Percentiles rank a stretch among this genome's conserved stretches.
Evolutionary conservation across 495 filamentous ascomycete species (phyloP).

Genomic region (Aspergillus asperescens): DNA sequence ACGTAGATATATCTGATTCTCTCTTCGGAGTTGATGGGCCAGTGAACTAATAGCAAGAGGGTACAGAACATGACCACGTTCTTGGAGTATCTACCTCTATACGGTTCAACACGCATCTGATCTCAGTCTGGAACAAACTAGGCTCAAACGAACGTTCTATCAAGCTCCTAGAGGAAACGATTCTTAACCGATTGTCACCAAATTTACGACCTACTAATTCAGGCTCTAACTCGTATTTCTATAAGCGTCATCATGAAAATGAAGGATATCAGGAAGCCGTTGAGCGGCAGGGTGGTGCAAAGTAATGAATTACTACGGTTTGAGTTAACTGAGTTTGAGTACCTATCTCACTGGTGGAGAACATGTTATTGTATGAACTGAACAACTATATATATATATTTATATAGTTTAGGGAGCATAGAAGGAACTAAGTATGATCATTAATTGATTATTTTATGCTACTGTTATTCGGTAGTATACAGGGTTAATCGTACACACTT

Average conservation of each 20-base stretch:
- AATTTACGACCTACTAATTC: conserved; percentile 56
- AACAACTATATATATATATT: not conserved
- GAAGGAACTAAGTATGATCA: not conserved
- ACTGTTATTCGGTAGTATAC: not conserved
- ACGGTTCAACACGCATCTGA: conserved; percentile 63
- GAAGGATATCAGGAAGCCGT: conserved; percentile 45
- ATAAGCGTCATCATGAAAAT: conserved; percentile 56
- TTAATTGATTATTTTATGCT: conserved; percentile 2
- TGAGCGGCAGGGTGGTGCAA: conserved; percentile 8
- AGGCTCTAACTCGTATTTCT: conserved; percentile 54
- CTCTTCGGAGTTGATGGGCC: not conserved
- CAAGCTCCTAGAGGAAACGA: conserved; percentile 59
- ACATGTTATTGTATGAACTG: not conserved
- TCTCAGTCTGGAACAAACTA: conserved; percentile 87
- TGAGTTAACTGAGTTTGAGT: not conserved
- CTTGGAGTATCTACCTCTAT: conserved; percentile 58
- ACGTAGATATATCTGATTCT: conserved; percentile 13
- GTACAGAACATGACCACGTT: conserved; percentile 62
- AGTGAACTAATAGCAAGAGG: not conserved
- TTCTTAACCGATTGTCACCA: conserved; percentile 61
- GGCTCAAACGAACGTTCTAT: conserved; percentile 64
- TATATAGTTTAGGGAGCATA: conserved; percentile 1
- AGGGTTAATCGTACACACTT: conserved; percentile 3
- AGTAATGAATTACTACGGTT: not conserved
- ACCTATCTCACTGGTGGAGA: not conserved